Evolutionary conservation across 768 basidiomycete genomes (phyloP).

Genomic region (Russula virescens): DNA sequence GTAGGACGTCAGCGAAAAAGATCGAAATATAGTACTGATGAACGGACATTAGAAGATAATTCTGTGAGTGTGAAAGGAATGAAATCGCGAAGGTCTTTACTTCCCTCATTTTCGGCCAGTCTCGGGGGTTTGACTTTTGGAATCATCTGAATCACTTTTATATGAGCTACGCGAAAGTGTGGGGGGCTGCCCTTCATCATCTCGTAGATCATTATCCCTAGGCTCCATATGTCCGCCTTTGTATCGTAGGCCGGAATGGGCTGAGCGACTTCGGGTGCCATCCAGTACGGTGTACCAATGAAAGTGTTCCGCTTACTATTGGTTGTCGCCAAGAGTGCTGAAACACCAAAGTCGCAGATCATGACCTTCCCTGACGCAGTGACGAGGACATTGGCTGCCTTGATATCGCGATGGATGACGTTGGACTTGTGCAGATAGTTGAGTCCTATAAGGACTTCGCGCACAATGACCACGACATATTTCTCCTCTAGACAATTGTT

Average conservation of each 20-base stretch:
- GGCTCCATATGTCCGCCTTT: conserved; percentile 97
- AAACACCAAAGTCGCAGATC: conserved; percentile 98
- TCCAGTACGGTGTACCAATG: conserved; percentile 98
- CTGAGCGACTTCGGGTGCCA: conserved; percentile 97
- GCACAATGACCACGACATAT: conserved; percentile 78
- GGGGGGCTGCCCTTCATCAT: conserved; percentile 97
- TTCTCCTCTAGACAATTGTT: conserved; percentile 80
- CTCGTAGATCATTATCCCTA: conserved; percentile 94
- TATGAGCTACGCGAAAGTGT: conserved; percentile 74
- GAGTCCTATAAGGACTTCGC: conserved; percentile 84
- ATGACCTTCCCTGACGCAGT: conserved; percentile 85
- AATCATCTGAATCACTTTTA: conserved; percentile 85
- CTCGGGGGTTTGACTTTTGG: conserved; percentile 79
- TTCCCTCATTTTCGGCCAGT: conserved; percentile 70
- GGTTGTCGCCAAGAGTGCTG: conserved; percentile 77
- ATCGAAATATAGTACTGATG: background rate
- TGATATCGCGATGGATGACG: conserved; percentile 96
- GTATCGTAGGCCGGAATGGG: conserved; percentile 87
- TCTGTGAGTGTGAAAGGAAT: conserved; percentile 78
- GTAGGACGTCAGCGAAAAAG: conserved; percentile 1
- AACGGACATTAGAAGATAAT: conserved; percentile 65
- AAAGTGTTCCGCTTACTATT: conserved; percentile 93
- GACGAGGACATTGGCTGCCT: conserved; percentile 94
- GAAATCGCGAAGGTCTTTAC: conserved; percentile 85
- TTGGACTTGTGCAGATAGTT: conserved; percentile 88